Conservation (phyloP, 2,329 filamentous ascomycete species). For the Verticillium dahliae region DNA sequence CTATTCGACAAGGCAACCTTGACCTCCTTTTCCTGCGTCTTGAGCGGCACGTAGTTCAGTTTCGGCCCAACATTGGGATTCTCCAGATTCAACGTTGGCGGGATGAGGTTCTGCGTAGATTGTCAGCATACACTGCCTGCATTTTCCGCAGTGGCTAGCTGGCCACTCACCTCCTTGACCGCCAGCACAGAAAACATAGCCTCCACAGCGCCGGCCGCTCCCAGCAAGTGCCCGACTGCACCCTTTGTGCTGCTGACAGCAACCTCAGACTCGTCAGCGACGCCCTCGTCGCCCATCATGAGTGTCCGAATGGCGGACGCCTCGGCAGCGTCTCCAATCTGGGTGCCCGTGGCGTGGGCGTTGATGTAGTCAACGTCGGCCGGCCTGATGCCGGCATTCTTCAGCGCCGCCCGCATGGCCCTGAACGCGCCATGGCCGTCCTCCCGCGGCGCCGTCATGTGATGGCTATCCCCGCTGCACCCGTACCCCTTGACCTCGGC, state of each 20-base stretch:
- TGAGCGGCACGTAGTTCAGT: conserved; percentile 78
- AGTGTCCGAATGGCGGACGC: conserved; percentile 73
- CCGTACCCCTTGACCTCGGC: conserved; percentile 88
- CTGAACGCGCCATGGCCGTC: conserved; percentile 76
- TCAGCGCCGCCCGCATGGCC: conserved; percentile 80
- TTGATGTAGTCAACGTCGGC: conserved; percentile 82
- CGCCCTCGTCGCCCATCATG: conserved; percentile 67
- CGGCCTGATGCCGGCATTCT: conserved; percentile 63
- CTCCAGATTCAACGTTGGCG: conserved; percentile 79
- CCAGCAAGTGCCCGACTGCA: conserved; percentile 83
- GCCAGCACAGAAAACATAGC: conserved; percentile 78
- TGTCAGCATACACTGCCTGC: background rate
- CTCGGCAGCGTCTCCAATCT: conserved; percentile 81
- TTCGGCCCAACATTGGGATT: conserved; percentile 59
- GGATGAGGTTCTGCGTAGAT: conserved; percentile 59
- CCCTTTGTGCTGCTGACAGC: conserved; percentile 93
- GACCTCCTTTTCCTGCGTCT: conserved; percentile 64
- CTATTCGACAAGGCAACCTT: conserved; percentile 83
- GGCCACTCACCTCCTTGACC: conserved; percentile 61
- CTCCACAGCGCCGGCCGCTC: conserved; percentile 86
- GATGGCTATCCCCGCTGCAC: conserved; percentile 81
- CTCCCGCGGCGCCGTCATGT: conserved; percentile 84
- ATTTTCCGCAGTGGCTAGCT: too few species aligned
- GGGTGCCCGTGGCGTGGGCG: conserved; percentile 86
- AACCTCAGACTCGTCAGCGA: conserved; percentile 53